Base-by-base conservation (phyloP, 768 basidiomycete species). In the Russula earlei region DNA sequence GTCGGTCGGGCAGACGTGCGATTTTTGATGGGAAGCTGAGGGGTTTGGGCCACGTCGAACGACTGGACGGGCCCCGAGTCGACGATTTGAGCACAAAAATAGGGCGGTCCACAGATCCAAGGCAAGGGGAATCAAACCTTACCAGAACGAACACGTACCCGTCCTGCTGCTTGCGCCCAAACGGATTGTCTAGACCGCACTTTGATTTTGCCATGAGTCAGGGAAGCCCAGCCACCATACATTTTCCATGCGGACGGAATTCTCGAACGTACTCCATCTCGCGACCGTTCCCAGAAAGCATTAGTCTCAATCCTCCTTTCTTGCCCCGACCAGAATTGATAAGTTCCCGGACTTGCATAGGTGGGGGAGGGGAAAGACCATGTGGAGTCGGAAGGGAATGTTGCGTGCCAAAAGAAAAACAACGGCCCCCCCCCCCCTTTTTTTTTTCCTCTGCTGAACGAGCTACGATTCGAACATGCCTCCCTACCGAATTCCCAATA, bases 61-160 rank as follows among this genome's bases (percentile, higher is more conserved):
- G 29, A 31, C 29, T 10, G 29, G 12, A 9, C 31, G 33, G 45
- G 27, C 25, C 24, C 17, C 14, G 24, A 27, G 43, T 44, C 29
- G 31, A 47, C 31, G n/a, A 31, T 5, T 47, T 9, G 31, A 14
- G 5, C 19, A n/a, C 44, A n/a, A n/a, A 31, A 8, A 29, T 29
- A 45, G 51, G 44, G 52, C 44, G 19, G 52, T 46, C 31, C 36
- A 37, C 37, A 17, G 11, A n/a, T 8, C n/a, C 19, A 36, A 43
- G 20, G 38, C 27, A 45, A 22, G 11, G 14, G 25, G 29, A 31
- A 56, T 56, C 55, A 56, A 56, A 56, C 55, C 55, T 56, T 56
- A 56, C 29, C 10, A 42, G 2, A 43, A 48, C 14, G 17, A 19
- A 44, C 45, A 34, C 42, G 2, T 29, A 10, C 20, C 42, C 22